phyloP scores from a whole-genome alignment of 2,329 filamentous ascomycete genomes.

The Penicillium sp. region DNA sequence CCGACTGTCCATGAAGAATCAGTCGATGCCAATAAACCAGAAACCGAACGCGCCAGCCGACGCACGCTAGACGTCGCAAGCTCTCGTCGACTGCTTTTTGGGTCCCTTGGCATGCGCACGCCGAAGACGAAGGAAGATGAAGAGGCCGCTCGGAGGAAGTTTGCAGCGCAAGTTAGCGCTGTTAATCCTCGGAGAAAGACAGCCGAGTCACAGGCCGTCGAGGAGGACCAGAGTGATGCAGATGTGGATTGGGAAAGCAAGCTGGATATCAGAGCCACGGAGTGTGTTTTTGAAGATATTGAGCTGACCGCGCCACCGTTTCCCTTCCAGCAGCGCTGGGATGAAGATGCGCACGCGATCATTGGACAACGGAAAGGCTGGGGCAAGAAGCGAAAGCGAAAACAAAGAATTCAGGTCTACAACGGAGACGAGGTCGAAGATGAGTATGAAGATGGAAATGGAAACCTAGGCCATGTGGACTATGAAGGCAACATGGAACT shows the following conservation, averaged over 20 bases:
- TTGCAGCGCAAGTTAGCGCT: constrained; percentile 55
- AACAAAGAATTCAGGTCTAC: constrained; percentile 53
- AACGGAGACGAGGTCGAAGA: constrained; percentile 43
- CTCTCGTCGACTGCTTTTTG: constrained; percentile 66
- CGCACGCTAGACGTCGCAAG: constrained; percentile 58
- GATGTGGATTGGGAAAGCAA: constrained; percentile 69
- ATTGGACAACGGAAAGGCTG: constrained; percentile 41
- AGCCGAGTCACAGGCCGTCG: constrained; percentile 18
- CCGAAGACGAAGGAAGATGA: constrained; percentile 69
- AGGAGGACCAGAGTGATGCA: constrained; percentile 45
- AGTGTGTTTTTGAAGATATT: constrained; percentile 71
- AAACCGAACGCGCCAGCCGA: constrained; percentile 28
- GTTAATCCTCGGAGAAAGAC: constrained; percentile 27
- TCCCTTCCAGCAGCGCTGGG: constrained; percentile 87
- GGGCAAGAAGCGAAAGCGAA: constrained; percentile 42
- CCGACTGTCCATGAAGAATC: constrained; percentile 9
- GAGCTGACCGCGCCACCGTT: constrained; percentile 75
- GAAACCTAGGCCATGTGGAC: constrained; percentile 33
- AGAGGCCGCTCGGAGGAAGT: constrained; percentile 57
- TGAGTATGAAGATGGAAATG: constrained; percentile 44
- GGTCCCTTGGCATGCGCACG: constrained; percentile 65
- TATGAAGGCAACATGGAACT: constrained; percentile 43
- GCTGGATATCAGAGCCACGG: constrained; percentile 73
- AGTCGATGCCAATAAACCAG: constrained; percentile 10
- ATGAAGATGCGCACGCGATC: constrained; percentile 63